Base-by-base conservation (phyloP, 31 red algal species). In the Pterothamnion heteromorphum region DNA sequence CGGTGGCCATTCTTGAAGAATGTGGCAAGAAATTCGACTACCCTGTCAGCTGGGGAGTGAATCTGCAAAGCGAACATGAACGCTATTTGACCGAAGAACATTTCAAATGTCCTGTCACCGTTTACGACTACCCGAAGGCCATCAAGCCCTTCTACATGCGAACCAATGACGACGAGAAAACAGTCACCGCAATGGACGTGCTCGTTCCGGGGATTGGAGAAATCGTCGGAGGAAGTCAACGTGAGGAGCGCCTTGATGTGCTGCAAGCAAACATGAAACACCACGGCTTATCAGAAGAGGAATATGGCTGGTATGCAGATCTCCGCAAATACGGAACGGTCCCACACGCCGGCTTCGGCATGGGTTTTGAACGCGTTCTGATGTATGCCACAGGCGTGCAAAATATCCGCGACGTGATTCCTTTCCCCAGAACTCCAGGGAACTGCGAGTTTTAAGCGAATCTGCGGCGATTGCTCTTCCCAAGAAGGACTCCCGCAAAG, bases 131-230 rank as follows among this genome's bases (percentile, higher is more conserved):
- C 80, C 98, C 98, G 0, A 89, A 89, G 4, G 84, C 44, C 2
- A 97, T 99, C 81, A 99, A 99, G 89, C 95, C 98, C 57, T 99
- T 97, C 78, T 99, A 99, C 92, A 99, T 99, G 98, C 80, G 93
- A 30, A 72, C 35, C 64, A 99, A 99, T 87, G 95, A 97, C 38
- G 96, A 97, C 71, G 94, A 88, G 22, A 91, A 92, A 27, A 99
- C 98, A 26, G 95, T 96, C 21, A 87, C 76, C 23, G 95, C 98
- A 0, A 97, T 97, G 93, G 98, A 99, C 86, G 71, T 99, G 35
- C 94, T 99, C 1, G 98, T 99, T 3, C 98, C 98, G 0, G 96
- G 98, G 3, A 97, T 99, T 43, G 98, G 98, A 4, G 98, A 99
- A 82, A 89, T 99, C 21, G 86, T 99, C 58, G 98, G 98, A 24